These are phyloP conservation scores for Breviolum minutum DNA, from an alignment of 73 alveolate genomes.

Conservation along the genomic window DNA sequence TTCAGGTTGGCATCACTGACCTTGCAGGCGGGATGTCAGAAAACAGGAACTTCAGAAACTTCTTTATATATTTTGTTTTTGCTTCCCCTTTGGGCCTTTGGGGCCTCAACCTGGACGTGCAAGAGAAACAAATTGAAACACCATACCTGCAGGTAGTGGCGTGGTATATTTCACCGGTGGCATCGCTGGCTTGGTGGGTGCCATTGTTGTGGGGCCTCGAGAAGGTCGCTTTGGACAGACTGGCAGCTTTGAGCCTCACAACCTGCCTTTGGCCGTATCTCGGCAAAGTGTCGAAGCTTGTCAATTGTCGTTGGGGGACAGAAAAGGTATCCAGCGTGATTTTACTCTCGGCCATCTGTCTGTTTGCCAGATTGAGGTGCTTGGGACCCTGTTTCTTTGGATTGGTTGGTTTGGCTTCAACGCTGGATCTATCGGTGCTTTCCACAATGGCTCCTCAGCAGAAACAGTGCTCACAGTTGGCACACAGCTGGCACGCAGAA, in stretches of 20 bases:
- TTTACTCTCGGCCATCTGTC: too few relatives aligned
- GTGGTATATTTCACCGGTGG: conserved; percentile 96
- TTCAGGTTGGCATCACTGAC: conserved; percentile 95
- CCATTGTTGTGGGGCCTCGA: conserved; percentile 90
- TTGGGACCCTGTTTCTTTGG: conserved; percentile 92
- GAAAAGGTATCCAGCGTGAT: too few relatives aligned
- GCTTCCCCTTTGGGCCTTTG: too few relatives aligned
- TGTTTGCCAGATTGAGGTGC: conserved; percentile 30
- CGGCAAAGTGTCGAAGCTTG: neutral
- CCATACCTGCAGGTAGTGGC: conserved; percentile 11
- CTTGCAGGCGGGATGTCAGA: conserved; percentile 94
- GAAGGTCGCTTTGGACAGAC: neutral
- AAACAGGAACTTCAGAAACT: too few relatives aligned
- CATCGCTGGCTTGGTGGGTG: conserved; percentile 94
- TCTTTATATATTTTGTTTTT: too few relatives aligned
- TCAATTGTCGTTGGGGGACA: too few relatives aligned
- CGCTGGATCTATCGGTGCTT: conserved; percentile 37
- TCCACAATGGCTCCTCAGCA: neutral
- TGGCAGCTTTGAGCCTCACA: conserved; percentile 93
- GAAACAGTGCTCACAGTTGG: neutral
- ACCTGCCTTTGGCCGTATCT: conserved; percentile 63
- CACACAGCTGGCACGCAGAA: too few relatives aligned
- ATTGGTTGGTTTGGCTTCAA: conserved; percentile 90
- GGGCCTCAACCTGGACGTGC: too few relatives aligned
- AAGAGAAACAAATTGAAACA: neutral